Evolutionary conservation across 805 yeast genomes (phyloP), one percentile per base, ranked within the genome.

Genomic region (Myxozyma melibiosi): DNA sequence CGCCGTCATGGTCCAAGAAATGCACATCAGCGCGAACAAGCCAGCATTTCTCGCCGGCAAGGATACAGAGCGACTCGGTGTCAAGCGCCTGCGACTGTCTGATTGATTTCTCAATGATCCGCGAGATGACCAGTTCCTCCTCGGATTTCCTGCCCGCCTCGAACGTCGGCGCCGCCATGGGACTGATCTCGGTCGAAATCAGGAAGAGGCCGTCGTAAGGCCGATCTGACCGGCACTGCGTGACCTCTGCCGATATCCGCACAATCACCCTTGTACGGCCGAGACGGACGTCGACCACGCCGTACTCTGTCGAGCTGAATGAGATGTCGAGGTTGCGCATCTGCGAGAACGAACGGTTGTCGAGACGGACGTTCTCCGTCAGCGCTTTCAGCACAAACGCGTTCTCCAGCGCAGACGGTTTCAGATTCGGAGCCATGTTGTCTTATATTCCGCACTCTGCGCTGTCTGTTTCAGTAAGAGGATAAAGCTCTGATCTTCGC

Each of bases 1-100:
- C 95, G 40, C 99, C 99, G 72, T 94, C 99, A 68, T 83, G 90
- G 69, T 90, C 86, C 55, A 94, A 73, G 66, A 88, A 88, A 68
- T 90, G 96, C 16, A 94, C 83, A 68, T 91, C 97, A 0, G 95
- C 97, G 56, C 95, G 80, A 11, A 94, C 77, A 54, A 84, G 79
- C 99, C 99, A 94, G 68, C 96, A 90, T 63, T 89, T 85, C 52
- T 84, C 80, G 1, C 97, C 98, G 0, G 97, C 96, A 22, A 88
- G 81, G 43, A 94, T 89, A 74, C 98, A 92, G 43, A 94, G 74
- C 47, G 89, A 83, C 70, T 94, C 99, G 40, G 92, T 78, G 72
- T 94, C 99, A 43, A 94, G 74, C 0, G 98, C 96, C 61, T 88
- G 88, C 1, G 96, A 87, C 68, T 97, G 79, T 67, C 96, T 80